Percentiles rank a stretch among this genome's conserved stretches.
Conservation (phyloP, 371 early-diverging fungal genomes). For the Gilbertella persicaria region DNA sequence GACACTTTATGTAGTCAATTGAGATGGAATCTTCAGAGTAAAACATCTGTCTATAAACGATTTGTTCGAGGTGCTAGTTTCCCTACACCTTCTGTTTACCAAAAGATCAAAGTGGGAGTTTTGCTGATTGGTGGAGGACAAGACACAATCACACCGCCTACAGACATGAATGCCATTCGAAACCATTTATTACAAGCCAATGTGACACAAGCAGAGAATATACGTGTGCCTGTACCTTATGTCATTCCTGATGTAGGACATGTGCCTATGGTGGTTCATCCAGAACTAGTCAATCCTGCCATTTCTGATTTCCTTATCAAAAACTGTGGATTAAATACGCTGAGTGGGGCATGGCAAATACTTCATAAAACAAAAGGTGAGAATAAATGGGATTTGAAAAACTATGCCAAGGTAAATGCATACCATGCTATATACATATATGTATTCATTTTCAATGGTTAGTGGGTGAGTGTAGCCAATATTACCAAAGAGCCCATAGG, state of each 20-base stretch:
- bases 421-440: neutral
- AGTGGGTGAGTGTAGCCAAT: constrained; percentile 59
- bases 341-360: constrained; percentile 67
- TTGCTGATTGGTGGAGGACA: constrained; percentile 63
- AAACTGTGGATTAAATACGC: constrained; percentile 55
- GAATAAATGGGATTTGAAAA: constrained; percentile 73
- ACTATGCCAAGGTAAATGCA: constrained; percentile 60
- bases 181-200: constrained; percentile 36
- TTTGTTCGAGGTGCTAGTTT: constrained; percentile 53
- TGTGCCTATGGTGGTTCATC: constrained; percentile 66
- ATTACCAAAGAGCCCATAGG: constrained; percentile 56
- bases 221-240: constrained; percentile 54
- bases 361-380: constrained; percentile 57
- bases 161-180: constrained; percentile 51
- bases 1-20: constrained; percentile 47
- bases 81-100: constrained; percentile 46
- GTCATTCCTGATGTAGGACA: constrained; percentile 68
- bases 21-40: constrained; percentile 63
- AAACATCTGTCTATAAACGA: constrained; percentile 57
- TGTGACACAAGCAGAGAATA: constrained; percentile 18
- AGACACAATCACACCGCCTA: constrained; percentile 52
- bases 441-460: neutral
- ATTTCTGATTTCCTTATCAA: constrained; percentile 69
- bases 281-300: constrained; percentile 67
- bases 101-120: constrained; percentile 55